These are phyloP conservation scores for Trichoderma asperellum DNA, from an alignment of 2,329 filamentous ascomycete species.

Conservation along the genomic window DNA sequence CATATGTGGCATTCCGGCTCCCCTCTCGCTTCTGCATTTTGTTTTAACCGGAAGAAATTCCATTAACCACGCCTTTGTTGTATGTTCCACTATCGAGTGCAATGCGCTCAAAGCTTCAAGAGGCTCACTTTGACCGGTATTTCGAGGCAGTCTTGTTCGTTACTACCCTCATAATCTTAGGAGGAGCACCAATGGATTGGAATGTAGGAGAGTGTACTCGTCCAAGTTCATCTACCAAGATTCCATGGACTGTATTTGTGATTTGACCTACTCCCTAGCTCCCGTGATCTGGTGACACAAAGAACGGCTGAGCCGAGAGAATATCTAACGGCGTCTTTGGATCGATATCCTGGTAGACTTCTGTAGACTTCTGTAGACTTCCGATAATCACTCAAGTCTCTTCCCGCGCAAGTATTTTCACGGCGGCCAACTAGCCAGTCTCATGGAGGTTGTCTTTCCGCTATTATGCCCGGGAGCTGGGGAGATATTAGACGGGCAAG, in stretches of 20 bases:
- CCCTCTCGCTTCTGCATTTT: background rate
- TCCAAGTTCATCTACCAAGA: background rate
- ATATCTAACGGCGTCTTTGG: background rate
- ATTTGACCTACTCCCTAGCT: slow-evolving; percentile 12
- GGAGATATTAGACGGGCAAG: background rate
- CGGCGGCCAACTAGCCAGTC: no score
- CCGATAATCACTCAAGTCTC: background rate
- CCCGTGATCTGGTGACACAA: slow-evolving; percentile 13
- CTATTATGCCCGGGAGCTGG: background rate
- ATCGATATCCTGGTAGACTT: background rate
- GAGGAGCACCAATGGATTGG: background rate
- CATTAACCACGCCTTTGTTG: background rate
- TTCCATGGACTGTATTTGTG: background rate
- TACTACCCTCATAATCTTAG: background rate
- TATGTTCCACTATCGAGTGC: background rate
- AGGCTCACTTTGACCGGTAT: background rate
- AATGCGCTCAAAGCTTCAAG: background rate
- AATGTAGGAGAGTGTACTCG: background rate
- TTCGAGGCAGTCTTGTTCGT: background rate
- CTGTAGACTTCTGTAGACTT: background rate
- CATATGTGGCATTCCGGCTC: background rate
- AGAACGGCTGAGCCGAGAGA: slow-evolving; percentile 11
- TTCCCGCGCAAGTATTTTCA: background rate
- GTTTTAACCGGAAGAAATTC: background rate
- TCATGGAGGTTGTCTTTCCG: background rate